phyloP scores from a whole-genome alignment of 345 rosid species.

The Melaleuca alternifolia region DNA sequence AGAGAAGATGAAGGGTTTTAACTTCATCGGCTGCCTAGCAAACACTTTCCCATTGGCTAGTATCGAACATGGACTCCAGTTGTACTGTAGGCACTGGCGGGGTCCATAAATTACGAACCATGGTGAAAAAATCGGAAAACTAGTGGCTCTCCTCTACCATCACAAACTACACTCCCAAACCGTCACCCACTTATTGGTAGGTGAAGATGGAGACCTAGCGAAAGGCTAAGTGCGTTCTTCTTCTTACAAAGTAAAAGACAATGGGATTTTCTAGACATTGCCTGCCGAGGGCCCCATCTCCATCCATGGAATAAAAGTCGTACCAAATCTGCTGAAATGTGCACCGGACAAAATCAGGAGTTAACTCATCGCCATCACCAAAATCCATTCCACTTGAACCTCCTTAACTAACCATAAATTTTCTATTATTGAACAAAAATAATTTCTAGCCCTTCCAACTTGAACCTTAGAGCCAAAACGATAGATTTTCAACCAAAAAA shows the following conservation, averaged over 20 bases:
- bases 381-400: not conserved
- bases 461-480: not conserved
- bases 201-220: not conserved
- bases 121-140: not conserved
- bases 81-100: rapidly evolving
- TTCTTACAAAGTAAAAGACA: not conserved
- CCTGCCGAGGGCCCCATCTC: not conserved
- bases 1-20: no score
- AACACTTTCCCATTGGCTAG: no score
- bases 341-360: not conserved
- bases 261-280: not conserved
- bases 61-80: not conserved
- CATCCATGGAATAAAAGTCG: not conserved
- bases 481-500: no score
- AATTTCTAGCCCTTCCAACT: not conserved
- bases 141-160: not conserved
- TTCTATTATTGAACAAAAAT: not conserved
- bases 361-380: not conserved
- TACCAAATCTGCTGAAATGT: no score
- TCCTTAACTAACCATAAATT: not conserved
- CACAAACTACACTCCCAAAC: not conserved
- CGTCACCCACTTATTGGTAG: not conserved
- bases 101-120: rapidly evolving
- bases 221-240: not conserved
- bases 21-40: no score